These are phyloP conservation scores for Atkinsonella texensis DNA, from an alignment of 2,329 filamentous ascomycete species.

Conservation along the genomic window DNA sequence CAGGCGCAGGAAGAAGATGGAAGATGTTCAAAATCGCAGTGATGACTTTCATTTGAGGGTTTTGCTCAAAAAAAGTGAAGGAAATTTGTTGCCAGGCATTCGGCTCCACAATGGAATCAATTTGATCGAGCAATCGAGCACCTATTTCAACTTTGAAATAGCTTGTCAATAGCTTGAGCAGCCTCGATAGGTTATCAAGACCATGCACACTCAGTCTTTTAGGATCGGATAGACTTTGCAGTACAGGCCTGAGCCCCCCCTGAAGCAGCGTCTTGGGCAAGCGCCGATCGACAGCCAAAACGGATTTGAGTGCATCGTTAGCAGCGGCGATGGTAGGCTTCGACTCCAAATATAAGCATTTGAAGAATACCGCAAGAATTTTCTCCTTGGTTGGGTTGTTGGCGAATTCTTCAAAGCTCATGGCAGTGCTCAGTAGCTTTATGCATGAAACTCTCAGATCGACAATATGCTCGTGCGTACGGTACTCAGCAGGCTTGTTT, in stretches of 20 bases:
- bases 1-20: conserved; percentile 82
- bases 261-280: conserved; percentile 92
- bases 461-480: conserved; percentile 91
- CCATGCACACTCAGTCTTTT: conserved; percentile 81
- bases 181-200: conserved; percentile 77
- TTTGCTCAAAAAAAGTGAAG: conserved; percentile 89
- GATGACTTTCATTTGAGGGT: conserved; percentile 85
- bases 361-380: conserved; percentile 96
- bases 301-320: conserved; percentile 77
- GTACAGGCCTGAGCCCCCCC: conserved; percentile 83
- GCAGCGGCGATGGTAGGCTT: conserved; percentile 87
- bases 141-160: conserved; percentile 99
- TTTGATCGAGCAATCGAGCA: conserved; percentile 80
- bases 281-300: conserved; percentile 80
- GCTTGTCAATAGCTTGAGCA: conserved; percentile 85
- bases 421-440: conserved; percentile 81
- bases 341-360: conserved; percentile 87
- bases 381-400: conserved; percentile 53
- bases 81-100: conserved; percentile 75
- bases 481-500: conserved; percentile 84
- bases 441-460: conserved; percentile 88
- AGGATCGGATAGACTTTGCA: conserved; percentile 90
- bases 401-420: conserved; percentile 84
- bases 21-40: conserved; percentile 95
- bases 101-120: conserved; percentile 79